Conservation (phyloP, 164 flowering plant genomes). For the Vitis labrusca region DNA sequence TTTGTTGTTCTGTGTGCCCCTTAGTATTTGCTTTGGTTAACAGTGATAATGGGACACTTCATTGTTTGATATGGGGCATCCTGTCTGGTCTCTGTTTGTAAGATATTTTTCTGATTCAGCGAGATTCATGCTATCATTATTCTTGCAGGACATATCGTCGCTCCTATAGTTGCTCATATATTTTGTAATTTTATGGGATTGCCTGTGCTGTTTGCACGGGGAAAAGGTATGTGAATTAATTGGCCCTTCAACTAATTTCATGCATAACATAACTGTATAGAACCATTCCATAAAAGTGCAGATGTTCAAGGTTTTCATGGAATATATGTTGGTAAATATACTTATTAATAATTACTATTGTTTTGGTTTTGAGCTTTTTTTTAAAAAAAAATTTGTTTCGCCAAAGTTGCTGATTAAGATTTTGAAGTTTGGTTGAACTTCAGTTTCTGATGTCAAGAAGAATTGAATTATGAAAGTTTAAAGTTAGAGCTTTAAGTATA, state of each 20-base stretch:
- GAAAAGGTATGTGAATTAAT: constrained; percentile 45
- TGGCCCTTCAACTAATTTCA: neutral
- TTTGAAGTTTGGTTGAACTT: neutral
- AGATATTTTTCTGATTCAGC: neutral
- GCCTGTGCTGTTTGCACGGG: constrained; percentile 57
- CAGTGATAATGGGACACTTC: neutral
- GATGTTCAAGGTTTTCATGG: neutral
- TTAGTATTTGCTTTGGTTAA: neutral
- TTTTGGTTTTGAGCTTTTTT: neutral
- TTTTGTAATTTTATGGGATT: constrained; percentile 88
- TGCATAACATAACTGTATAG: neutral
- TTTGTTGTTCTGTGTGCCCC: neutral
- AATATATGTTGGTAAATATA: neutral
- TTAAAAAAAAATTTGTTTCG: neutral
- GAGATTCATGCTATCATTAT: neutral
- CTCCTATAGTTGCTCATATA: constrained; percentile 74
- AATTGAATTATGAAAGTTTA: neutral
- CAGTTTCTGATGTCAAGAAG: neutral
- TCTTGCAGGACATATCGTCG: constrained; percentile 66
- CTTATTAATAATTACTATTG: neutral
- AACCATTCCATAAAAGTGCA: neutral
- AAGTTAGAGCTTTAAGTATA: neutral
- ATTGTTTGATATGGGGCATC: neutral
- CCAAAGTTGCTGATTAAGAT: neutral
- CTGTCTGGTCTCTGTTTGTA: neutral